phyloP scores from a whole-genome alignment of 495 filamentous ascomycete genomes.

The Durotheca rogersii region DNA sequence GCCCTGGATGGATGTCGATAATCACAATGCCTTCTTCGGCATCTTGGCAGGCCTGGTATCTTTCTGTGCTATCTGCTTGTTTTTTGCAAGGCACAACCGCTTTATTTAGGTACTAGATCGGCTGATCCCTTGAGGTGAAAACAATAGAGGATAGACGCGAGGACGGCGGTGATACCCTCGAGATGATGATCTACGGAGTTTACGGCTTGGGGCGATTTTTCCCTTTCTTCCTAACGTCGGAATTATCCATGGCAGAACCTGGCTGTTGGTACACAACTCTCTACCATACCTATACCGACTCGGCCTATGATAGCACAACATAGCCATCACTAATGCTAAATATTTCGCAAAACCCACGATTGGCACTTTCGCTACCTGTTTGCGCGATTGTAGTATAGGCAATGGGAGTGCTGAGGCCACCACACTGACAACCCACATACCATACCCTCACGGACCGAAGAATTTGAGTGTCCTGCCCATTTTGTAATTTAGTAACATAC shows the following conservation, averaged over 20 bases:
- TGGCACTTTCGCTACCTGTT: too few species aligned
- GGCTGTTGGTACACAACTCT: too few species aligned
- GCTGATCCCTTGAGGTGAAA: neutral
- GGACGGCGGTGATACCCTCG: neutral
- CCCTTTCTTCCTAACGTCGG: neutral
- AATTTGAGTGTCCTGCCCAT: too few species aligned
- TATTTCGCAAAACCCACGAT: too few species aligned
- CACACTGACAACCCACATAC: too few species aligned
- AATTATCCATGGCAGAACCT: neutral
- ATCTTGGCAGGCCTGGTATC: constrained; percentile 67
- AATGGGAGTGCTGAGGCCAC: too few species aligned
- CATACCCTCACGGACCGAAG: too few species aligned
- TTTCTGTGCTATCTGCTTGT: constrained; percentile 58
- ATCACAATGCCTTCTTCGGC: constrained; percentile 74
- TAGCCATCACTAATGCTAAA: too few species aligned
- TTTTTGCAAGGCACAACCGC: constrained; percentile 24
- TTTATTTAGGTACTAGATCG: constrained; percentile 20
- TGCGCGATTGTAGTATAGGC: too few species aligned
- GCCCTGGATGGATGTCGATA: constrained; percentile 59
- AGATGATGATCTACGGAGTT: neutral
- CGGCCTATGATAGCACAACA: too few species aligned
- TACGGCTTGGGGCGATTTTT: neutral
- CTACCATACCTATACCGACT: too few species aligned
- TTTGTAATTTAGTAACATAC: too few species aligned
- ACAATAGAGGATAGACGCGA: neutral